phyloP scores from a whole-genome alignment of 1,139 yeast genomes.

The Pichia sp. region DNA sequence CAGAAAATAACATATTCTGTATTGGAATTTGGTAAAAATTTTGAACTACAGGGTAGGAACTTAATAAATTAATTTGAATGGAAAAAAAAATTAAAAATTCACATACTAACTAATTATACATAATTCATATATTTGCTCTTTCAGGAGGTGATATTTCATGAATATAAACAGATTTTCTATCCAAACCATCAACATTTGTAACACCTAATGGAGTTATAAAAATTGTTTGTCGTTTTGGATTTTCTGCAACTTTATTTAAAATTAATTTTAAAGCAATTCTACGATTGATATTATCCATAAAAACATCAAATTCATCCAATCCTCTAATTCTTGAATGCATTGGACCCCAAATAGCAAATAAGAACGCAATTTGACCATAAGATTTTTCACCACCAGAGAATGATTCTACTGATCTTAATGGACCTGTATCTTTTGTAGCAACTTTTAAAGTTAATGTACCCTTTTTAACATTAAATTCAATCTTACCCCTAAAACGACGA shows the following conservation, averaged over 20 bases:
- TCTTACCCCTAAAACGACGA: conserved; percentile 72
- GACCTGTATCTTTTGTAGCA: conserved; percentile 52
- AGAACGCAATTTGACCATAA: conserved; percentile 81
- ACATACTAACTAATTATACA: background rate
- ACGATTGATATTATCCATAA: conserved; percentile 92
- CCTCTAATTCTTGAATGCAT: conserved; percentile 87
- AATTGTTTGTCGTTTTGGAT: conserved; percentile 72
- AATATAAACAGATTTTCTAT: conserved; percentile 56
- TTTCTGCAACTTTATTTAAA: conserved; percentile 56
- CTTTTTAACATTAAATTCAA: conserved; percentile 55
- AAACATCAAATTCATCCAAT: conserved; percentile 94
- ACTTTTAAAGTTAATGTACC: conserved; percentile 51
- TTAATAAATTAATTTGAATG: no score
- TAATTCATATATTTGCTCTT: conserved; percentile 15
- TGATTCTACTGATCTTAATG: conserved; percentile 67
- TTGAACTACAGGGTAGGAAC: background rate
- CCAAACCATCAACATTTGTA: conserved; percentile 65
- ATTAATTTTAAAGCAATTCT: conserved; percentile 72
- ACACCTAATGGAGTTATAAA: conserved; percentile 95
- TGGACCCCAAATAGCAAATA: conserved; percentile 87
- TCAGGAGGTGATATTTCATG: conserved; percentile 56
- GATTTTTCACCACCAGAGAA: conserved; percentile 97
- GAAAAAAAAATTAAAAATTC: background rate
- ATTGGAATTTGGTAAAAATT: no score
- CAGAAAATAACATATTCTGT: no score